These are phyloP conservation scores for Pseudogymnoascus destructans DNA, from an alignment of 2,329 filamentous ascomycete genomes.

Conservation along the genomic window DNA sequence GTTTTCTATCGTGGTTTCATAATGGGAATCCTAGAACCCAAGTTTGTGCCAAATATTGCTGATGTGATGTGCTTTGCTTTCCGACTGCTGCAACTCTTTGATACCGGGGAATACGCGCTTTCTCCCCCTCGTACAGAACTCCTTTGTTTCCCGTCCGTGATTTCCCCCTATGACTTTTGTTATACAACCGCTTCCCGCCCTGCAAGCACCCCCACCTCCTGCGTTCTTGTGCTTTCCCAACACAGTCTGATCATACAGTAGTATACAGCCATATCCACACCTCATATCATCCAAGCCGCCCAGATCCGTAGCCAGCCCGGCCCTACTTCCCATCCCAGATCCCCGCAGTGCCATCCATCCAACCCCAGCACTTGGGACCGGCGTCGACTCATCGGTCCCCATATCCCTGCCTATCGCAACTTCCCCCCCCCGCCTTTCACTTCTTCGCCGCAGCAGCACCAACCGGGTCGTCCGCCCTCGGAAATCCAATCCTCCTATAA, in stretches of 20 bases:
- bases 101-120: background rate
- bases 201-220: background rate
- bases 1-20: background rate
- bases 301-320: background rate
- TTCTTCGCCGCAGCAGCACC: background rate
- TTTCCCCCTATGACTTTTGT: background rate
- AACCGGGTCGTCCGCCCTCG: background rate
- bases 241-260: background rate
- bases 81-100: background rate
- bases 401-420: background rate
- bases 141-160: background rate
- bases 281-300: background rate
- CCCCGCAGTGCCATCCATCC: background rate
- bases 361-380: conserved; percentile 1
- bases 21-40: conserved; percentile 4
- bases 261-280: background rate
- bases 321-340: background rate
- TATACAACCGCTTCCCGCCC: background rate
- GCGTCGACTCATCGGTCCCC: background rate
- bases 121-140: background rate
- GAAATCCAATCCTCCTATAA: background rate
- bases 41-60: background rate
- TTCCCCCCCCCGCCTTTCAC: background rate
- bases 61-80: background rate
- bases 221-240: background rate